Evolutionary conservation across 306 rosid species (phyloP).

Genomic region (Betula pendula): DNA sequence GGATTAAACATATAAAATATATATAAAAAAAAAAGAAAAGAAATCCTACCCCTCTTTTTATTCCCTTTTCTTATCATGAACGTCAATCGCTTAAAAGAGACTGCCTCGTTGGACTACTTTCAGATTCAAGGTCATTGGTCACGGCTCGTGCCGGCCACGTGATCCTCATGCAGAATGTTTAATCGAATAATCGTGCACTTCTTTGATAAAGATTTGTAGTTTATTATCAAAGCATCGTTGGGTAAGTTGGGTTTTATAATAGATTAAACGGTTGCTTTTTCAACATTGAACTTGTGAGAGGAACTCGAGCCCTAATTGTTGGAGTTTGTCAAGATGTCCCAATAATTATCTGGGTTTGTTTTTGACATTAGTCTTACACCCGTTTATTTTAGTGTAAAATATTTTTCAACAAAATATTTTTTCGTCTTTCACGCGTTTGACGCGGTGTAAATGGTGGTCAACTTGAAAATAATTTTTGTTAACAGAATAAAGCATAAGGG

Average conservation of each 20-base stretch:
- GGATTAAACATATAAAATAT: too few relatives aligned
- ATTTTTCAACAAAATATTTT: too few relatives aligned
- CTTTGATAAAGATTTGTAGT: background rate
- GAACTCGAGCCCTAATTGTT: background rate
- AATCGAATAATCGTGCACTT: background rate
- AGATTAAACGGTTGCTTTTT: background rate
- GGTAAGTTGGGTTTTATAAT: background rate
- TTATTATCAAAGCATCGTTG: background rate
- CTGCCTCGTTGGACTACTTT: background rate
- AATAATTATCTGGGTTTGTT: background rate
- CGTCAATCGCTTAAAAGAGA: too few relatives aligned
- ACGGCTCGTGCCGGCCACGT: background rate
- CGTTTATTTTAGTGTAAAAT: too few relatives aligned
- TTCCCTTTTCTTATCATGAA: too few relatives aligned
- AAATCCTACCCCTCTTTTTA: too few relatives aligned
- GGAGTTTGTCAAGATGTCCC: background rate
- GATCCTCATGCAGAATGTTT: background rate
- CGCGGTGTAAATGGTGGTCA: too few relatives aligned
- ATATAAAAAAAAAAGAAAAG: too few relatives aligned
- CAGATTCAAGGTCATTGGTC: background rate
- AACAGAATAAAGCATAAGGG: too few relatives aligned
- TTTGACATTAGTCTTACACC: background rate
- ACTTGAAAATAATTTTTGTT: too few relatives aligned
- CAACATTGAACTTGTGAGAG: background rate
- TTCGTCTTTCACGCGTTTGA: too few relatives aligned